Percentiles rank a stretch among this genome's conserved stretches.
Conservation (phyloP, 1,139 yeast genomes). For the Yamadazyma aaseri region DNA sequence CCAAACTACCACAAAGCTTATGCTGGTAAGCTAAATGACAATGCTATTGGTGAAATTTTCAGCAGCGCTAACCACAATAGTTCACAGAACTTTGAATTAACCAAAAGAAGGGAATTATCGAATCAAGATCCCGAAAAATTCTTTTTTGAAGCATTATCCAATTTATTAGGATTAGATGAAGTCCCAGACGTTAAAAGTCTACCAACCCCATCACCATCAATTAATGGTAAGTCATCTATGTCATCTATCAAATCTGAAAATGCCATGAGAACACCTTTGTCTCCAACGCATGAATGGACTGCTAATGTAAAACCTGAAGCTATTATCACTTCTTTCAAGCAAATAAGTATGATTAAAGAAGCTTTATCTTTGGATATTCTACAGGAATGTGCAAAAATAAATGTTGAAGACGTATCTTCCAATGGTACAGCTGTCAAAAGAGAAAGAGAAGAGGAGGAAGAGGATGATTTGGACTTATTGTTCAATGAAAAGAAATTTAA, state of each 20-base stretch:
- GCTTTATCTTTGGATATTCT: constrained; percentile 31
- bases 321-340: constrained; percentile 47
- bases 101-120: constrained; percentile 48
- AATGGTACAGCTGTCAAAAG: constrained; percentile 21
- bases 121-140: constrained; percentile 47
- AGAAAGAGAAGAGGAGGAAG: constrained; percentile 28
- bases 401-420: neutral
- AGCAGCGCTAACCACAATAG: constrained; percentile 13
- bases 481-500: constrained; percentile 38
- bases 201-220: constrained; percentile 32
- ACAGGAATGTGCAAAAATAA: constrained; percentile 25
- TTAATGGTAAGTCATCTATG: constrained; percentile 8
- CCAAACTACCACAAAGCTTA: constrained; percentile 25
- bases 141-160: constrained; percentile 54
- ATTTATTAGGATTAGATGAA: constrained; percentile 48
- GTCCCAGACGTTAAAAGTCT: constrained; percentile 19
- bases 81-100: constrained; percentile 30
- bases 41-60: constrained; percentile 27
- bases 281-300: constrained; percentile 43
- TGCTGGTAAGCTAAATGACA: constrained; percentile 18
- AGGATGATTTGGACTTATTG: constrained; percentile 27
- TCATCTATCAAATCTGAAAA: constrained; percentile 21
- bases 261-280: constrained; percentile 29
- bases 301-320: constrained; percentile 47
- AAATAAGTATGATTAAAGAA: constrained; percentile 37